Percentiles rank a stretch among this genome's conserved stretches.
Conservation (phyloP, 2,329 filamentous ascomycete genomes). For the Penicillium polonicum region DNA sequence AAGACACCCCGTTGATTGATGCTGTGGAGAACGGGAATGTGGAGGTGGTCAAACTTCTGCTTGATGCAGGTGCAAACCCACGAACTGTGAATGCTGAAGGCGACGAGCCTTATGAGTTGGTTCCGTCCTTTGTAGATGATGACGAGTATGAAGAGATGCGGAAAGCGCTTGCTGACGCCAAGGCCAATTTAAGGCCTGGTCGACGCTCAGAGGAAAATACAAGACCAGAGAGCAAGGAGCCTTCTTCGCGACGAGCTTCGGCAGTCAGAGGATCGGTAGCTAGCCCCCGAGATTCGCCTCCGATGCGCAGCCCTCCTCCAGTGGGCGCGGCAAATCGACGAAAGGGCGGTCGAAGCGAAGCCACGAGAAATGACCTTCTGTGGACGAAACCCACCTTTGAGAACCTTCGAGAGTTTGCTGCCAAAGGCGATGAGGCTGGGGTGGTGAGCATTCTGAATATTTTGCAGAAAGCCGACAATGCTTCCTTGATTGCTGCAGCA, state of each 20-base stretch:
- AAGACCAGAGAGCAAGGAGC: constrained; percentile 35
- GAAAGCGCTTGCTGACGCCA: constrained; percentile 63
- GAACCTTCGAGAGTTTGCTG: constrained; percentile 50
- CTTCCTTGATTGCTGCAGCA: constrained; percentile 86
- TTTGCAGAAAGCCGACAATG: constrained; percentile 65
- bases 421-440: constrained; percentile 51
- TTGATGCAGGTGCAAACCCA: constrained; percentile 87
- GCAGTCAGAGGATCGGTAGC: constrained; percentile 33
- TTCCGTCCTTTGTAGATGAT: constrained; percentile 69
- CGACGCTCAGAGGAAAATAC: constrained; percentile 46
- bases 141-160: constrained; percentile 72
- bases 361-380: constrained; percentile 50
- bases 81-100: constrained; percentile 88
- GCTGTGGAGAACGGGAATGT: constrained; percentile 94
- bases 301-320: constrained; percentile 45
- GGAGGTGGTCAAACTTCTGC: constrained; percentile 78
- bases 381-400: constrained; percentile 53
- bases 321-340: constrained; percentile 35
- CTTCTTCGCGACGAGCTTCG: constrained; percentile 44
- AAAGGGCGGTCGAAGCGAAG: constrained; percentile 51
- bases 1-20: constrained; percentile 91
- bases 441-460: constrained; percentile 52
- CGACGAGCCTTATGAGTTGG: constrained; percentile 83
- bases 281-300: constrained; percentile 46
- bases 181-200: constrained; percentile 53